Evolutionary conservation across 2,329 filamentous ascomycete genomes (phyloP).

Genomic region (Penicillium sp.): DNA sequence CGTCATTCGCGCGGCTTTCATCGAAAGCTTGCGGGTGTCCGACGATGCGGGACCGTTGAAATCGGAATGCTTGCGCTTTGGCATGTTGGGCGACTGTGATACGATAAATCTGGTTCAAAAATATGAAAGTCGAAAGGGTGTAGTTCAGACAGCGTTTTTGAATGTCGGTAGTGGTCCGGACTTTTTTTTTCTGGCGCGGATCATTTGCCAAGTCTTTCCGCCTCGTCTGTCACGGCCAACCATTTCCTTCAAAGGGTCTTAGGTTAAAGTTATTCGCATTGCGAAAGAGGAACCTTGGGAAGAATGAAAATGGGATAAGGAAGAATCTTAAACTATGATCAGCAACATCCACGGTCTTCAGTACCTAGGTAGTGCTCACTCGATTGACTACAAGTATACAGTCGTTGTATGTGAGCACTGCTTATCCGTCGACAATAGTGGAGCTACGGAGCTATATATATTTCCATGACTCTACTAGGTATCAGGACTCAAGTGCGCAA

Average conservation of each 20-base stretch:
- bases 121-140: neutral
- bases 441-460: neutral
- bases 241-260: neutral
- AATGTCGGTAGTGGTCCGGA: conserved; percentile 4
- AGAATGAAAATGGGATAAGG: neutral
- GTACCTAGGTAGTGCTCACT: neutral
- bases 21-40: conserved; percentile 29
- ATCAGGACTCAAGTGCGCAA: neutral
- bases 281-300: neutral
- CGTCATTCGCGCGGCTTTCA: conserved; percentile 42
- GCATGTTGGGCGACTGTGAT: conserved; percentile 28
- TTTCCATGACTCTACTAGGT: neutral
- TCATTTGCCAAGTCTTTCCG: conserved; percentile 22
- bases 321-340: neutral
- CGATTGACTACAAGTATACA: neutral
- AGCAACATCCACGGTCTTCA: neutral
- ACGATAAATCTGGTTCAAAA: neutral
- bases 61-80: conserved; percentile 44
- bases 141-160: neutral
- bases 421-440: neutral
- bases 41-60: conserved; percentile 22
- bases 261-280: neutral
- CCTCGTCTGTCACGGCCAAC: neutral
- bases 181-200: conserved; percentile 21
- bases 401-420: too few relatives aligned